phyloP scores from a whole-genome alignment of 495 filamentous ascomycete genomes.

The Terfezia boudieri region DNA sequence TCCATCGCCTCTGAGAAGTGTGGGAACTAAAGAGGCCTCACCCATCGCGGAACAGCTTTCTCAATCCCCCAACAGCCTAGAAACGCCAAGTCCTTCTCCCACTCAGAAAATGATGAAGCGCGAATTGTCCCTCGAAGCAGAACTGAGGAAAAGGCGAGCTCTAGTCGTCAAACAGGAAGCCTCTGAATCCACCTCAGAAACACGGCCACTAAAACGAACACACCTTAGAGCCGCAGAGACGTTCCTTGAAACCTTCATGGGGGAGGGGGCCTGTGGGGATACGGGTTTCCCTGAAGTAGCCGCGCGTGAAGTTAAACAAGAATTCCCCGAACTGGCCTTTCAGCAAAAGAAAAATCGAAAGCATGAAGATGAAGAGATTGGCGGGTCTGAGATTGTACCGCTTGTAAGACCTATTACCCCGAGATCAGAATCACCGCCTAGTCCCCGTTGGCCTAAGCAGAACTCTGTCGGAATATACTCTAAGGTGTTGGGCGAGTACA shows the following conservation, averaged over 20 bases:
- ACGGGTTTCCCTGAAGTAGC: too few species aligned
- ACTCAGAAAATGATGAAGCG: background rate
- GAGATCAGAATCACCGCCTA: too few species aligned
- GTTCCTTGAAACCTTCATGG: conserved; percentile 6
- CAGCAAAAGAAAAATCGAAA: too few species aligned
- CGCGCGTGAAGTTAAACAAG: too few species aligned
- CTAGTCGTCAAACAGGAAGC: background rate
- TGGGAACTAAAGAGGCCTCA: background rate
- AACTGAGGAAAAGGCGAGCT: background rate
- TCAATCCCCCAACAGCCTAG: background rate
- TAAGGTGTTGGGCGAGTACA: too few species aligned
- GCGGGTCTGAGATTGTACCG: too few species aligned
- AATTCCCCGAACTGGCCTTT: too few species aligned
- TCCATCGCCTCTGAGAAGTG: background rate
- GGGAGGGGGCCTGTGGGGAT: background rate
- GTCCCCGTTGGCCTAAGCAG: too few species aligned
- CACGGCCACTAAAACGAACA: background rate
- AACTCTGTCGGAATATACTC: too few species aligned
- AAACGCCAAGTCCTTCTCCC: background rate
- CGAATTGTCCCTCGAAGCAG: background rate
- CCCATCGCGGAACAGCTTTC: background rate
- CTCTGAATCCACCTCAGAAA: background rate
- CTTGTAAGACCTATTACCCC: too few species aligned
- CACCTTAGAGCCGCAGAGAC: conserved; percentile 2
- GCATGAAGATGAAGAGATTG: too few species aligned